Evolutionary conservation across 2,329 filamentous ascomycete species (phyloP), one percentile per base, ranked within the genome.

Genomic region (Cadophora sp.): DNA sequence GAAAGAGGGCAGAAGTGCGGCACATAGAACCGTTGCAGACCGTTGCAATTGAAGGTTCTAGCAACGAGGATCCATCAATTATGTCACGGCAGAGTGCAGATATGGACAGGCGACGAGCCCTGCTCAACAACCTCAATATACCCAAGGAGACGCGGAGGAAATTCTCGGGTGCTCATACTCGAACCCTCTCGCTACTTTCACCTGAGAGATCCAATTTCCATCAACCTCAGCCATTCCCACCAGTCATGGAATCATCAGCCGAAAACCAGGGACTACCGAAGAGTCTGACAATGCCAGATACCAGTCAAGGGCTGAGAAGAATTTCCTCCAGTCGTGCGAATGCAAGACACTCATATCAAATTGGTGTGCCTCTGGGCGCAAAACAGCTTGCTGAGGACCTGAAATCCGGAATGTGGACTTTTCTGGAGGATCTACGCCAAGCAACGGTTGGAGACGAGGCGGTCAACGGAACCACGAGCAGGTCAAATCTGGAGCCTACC

Each of bases 371-470:
- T 20, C 66, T 72, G 59, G 73, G 72, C 24, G 76, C 76, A 11
- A 78, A 77, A 64, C 72, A 76, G 41, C 73, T 78, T 45, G 76
- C 76, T 18, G 91, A 92, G 67, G 96, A 97, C 79, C 89, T 99
- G 78, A 93, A 90, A 77, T 88, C 96, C 61, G 95, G 96, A 1
- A 81, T 99, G 59, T 94, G 92, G 88, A 97, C 93, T 1, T 99
- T 99, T 79, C 89, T 97, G 67, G 96, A 98, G 78, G 96, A 99
- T 76, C 88, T 99, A 58, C 87, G 94, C 72, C 96, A 98, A 79
- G 96, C 95, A 16, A 97, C 96, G 0, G 94, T 99, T 7, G 96
- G 96, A 27, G 96, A 99, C 64, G 96, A 99, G 81, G 92, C 89
- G 18, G 87, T 93, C 70, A 88, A 84, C 68, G 89, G 88, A 50